Evolutionary conservation across 2,329 filamentous ascomycete species (phyloP).

Genomic region (Aspergillus spinulosporus): DNA sequence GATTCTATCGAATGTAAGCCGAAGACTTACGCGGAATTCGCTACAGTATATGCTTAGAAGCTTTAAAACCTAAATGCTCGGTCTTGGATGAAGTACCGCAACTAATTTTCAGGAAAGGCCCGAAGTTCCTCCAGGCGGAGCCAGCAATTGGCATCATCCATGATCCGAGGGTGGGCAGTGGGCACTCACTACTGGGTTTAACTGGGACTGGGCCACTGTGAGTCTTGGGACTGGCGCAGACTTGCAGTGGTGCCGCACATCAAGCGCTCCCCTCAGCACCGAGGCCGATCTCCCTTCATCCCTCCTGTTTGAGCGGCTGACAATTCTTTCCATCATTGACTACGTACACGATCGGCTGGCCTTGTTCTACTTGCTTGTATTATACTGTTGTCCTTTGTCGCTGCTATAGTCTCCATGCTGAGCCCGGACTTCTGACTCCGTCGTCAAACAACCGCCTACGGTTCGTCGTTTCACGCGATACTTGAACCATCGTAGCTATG

Average conservation of each 20-base stretch:
- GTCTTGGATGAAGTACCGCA: constrained; percentile 2
- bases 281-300: constrained; percentile 23
- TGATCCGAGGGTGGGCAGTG: neutral
- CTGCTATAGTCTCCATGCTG: constrained; percentile 1
- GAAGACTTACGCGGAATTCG: neutral
- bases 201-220: neutral
- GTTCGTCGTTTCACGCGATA: constrained; percentile 7
- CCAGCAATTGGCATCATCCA: neutral
- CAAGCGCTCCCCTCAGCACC: constrained; percentile 24
- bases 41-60: neutral
- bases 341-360: constrained; percentile 11
- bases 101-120: constrained; percentile 6
- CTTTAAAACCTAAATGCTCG: constrained; percentile 4
- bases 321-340: constrained; percentile 5
- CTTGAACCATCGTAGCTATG: constrained; percentile 11
- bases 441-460: constrained; percentile 3
- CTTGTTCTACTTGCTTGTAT: constrained; percentile 6
- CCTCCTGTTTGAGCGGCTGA: constrained; percentile 16
- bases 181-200: neutral
- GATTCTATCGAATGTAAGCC: neutral
- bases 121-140: constrained; percentile 11
- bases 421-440: constrained; percentile 4
- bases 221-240: neutral
- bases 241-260: constrained; percentile 15
- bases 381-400: neutral